Evolutionary conservation across 2,329 filamentous ascomycete species (phyloP).

Genomic region (Hymenoscyphus albidus): DNA sequence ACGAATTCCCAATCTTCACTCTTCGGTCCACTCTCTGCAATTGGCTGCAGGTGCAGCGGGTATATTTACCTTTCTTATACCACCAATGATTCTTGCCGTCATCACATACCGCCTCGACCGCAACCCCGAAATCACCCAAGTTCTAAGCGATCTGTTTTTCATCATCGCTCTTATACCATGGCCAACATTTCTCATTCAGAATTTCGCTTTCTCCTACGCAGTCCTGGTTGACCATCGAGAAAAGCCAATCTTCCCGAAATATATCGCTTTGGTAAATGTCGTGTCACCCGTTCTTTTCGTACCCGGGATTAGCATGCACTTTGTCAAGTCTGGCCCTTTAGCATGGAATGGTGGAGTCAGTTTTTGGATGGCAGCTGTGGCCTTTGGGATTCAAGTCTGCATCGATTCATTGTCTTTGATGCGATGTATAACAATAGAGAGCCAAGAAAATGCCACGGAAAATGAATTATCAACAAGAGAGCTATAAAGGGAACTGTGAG

Average conservation of each 20-base stretch:
- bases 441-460: not conserved
- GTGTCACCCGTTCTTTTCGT: slow-evolving; percentile 7
- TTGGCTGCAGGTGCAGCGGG: not conserved
- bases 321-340: slow-evolving; percentile 9
- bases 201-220: not conserved
- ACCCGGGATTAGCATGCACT: slow-evolving; percentile 10
- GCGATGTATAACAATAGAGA: not conserved
- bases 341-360: slow-evolving; percentile 17
- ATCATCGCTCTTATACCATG: not conserved
- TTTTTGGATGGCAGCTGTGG: slow-evolving; percentile 10
- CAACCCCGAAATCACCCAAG: not conserved
- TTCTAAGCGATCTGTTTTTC: not conserved
- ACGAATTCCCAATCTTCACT: not conserved
- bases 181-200: not conserved
- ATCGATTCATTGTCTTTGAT: not conserved
- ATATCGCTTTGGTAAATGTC: slow-evolving; percentile 9
- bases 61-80: not conserved
- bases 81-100: not conserved
- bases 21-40: not conserved
- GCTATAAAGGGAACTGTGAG: too few species aligned
- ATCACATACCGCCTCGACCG: not conserved
- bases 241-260: slow-evolving; percentile 2
- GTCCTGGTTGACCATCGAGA: not conserved
- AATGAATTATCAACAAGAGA: too few species aligned
- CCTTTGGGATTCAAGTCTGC: not conserved